Percentiles rank a stretch among this genome's conserved stretches.
phyloP scores from a whole-genome alignment of 2,329 filamentous ascomycete genomes.

The Sclerotiophoma versabilis region DNA sequence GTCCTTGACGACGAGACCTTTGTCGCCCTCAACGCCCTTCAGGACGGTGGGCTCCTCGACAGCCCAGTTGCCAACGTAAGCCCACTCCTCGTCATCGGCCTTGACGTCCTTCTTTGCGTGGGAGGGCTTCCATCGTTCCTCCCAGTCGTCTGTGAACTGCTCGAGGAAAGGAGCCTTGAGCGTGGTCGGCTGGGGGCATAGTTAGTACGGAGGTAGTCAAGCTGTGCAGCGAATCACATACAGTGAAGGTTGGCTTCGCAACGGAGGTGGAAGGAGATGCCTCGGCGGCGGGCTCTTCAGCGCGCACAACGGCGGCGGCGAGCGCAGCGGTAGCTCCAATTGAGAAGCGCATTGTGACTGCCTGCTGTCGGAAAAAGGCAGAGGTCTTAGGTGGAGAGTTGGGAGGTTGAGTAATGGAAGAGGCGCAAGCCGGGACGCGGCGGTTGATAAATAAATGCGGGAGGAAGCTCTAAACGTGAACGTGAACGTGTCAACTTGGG shows the following conservation, averaged over 20 bases:
- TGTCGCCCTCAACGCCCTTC: constrained; percentile 93
- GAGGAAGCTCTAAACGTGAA: constrained; percentile 29
- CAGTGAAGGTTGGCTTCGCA: constrained; percentile 84
- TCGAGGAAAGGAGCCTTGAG: constrained; percentile 95
- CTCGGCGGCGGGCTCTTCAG: constrained; percentile 62
- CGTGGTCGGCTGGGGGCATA: constrained; percentile 72
- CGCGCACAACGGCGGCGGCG: constrained; percentile 75
- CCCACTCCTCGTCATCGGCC: constrained; percentile 86
- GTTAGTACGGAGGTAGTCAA: constrained; percentile 23
- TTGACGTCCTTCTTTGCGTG: constrained; percentile 93
- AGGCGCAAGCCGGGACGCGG: constrained; percentile 29
- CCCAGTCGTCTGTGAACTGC: constrained; percentile 98
- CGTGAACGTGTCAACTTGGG: constrained; percentile 26
- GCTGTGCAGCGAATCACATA: constrained; percentile 59
- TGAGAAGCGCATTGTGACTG: constrained; percentile 64
- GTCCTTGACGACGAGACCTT: constrained; percentile 98
- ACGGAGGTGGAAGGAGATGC: constrained; percentile 66
- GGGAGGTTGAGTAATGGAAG: constrained; percentile 28
- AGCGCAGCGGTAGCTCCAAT: constrained; percentile 74
- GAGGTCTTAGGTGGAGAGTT: constrained; percentile 33
- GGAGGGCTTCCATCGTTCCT: constrained; percentile 89
- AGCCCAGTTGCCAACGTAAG: constrained; percentile 94
- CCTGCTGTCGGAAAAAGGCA: constrained; percentile 42
- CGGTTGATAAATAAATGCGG: constrained; percentile 36
- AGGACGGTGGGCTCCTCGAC: constrained; percentile 92